A percentile compares a stretch with the other conserved stretches of the same genome.
These are phyloP conservation scores for Isabelozyma heimii DNA, from an alignment of 805 yeast genomes.

Conservation along the genomic window DNA sequence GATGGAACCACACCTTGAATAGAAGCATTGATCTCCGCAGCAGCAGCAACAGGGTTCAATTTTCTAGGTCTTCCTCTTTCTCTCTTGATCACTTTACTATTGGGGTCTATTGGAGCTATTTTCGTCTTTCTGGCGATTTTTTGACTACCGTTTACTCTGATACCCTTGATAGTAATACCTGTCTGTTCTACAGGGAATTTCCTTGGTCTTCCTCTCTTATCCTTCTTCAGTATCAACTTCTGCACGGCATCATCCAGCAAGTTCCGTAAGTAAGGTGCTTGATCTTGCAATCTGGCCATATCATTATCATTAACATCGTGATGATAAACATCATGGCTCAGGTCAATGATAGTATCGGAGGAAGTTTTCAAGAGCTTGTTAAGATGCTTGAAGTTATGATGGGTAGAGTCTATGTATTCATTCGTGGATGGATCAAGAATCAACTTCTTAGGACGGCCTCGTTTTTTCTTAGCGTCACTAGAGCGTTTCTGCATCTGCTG, in stretches of 20 bases:
- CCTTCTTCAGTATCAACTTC: constrained; percentile 36
- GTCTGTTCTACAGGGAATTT: constrained; percentile 47
- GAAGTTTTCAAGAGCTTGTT: constrained; percentile 21
- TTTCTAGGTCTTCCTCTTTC: constrained; percentile 13
- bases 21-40: background rate
- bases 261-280: constrained; percentile 26
- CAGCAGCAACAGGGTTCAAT: background rate
- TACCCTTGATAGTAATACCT: constrained; percentile 43
- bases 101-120: constrained; percentile 1
- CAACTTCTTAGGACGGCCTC: constrained; percentile 43
- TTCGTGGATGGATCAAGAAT: constrained; percentile 41
- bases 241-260: constrained; percentile 32
- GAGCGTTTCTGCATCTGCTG: constrained; percentile 1
- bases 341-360: background rate
- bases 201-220: constrained; percentile 50
- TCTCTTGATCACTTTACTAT: constrained; percentile 7
- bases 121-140: constrained; percentile 12
- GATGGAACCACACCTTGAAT: constrained; percentile 1
- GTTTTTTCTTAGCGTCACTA: constrained; percentile 27
- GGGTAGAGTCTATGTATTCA: constrained; percentile 38
- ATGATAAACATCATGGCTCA: background rate
- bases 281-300: constrained; percentile 20
- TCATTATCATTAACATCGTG: constrained; percentile 2
- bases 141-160: constrained; percentile 35
- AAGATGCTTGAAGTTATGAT: constrained; percentile 40